Evolutionary conservation across 768 basidiomycete genomes (phyloP).

Genomic region (Boletus fagicola): DNA sequence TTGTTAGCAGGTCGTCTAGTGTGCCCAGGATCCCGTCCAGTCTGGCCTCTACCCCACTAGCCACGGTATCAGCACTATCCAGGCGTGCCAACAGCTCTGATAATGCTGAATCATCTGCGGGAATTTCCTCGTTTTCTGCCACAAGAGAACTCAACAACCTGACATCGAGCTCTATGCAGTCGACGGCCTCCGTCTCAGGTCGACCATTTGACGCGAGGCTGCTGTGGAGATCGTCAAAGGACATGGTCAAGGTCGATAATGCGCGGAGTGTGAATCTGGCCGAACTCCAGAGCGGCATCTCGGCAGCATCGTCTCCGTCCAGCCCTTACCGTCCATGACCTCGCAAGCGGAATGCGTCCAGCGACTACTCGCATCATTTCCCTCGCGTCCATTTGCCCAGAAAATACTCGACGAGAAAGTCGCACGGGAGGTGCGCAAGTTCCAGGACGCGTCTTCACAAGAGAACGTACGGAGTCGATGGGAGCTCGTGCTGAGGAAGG

Average conservation of each 20-base stretch:
- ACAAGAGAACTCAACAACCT: slow-evolving; percentile 34
- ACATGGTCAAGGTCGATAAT: slow-evolving; percentile 24
- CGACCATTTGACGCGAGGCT: slow-evolving; percentile 8
- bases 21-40: slow-evolving; percentile 60
- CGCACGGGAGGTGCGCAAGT: slow-evolving; percentile 41
- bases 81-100: slow-evolving; percentile 52
- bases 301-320: slow-evolving; percentile 12
- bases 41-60: slow-evolving; percentile 57
- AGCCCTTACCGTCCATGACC: slow-evolving; percentile 37
- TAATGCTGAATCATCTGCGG: slow-evolving; percentile 35
- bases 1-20: slow-evolving; percentile 52
- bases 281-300: slow-evolving; percentile 21
- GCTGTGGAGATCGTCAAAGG: slow-evolving; percentile 26
- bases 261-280: slow-evolving; percentile 19
- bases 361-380: slow-evolving; percentile 50
- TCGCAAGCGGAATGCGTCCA: slow-evolving; percentile 52
- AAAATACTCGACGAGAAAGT: slow-evolving; percentile 50
- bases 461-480: slow-evolving; percentile 71
- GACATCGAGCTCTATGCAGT: slow-evolving; percentile 41
- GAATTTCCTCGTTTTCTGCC: slow-evolving; percentile 21
- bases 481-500: slow-evolving; percentile 71
- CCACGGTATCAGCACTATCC: slow-evolving; percentile 57
- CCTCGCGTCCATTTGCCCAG: slow-evolving; percentile 49
- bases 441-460: slow-evolving; percentile 41
- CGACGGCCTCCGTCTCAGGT: slow-evolving; percentile 2